Evolutionary conservation across 768 basidiomycete genomes (phyloP).

Genomic region (Suillus paluster): DNA sequence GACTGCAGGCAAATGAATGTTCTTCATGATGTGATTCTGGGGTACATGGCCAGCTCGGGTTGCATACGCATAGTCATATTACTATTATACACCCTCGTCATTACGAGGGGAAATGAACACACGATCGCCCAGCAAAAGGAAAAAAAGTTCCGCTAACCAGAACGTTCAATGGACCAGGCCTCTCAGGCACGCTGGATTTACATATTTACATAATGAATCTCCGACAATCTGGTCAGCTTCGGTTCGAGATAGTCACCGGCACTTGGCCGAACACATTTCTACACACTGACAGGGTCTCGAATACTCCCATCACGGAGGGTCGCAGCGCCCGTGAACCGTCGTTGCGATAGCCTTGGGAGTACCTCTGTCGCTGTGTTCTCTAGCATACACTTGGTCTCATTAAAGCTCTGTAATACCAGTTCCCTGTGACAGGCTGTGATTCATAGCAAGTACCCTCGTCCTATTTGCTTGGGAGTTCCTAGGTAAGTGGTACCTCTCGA

Average conservation of each 20-base stretch:
- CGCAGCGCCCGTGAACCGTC: slow-evolving; percentile 1
- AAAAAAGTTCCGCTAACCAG: not conserved
- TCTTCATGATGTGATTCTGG: not conserved
- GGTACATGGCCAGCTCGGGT: not conserved
- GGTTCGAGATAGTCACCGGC: not conserved
- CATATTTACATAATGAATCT: not conserved
- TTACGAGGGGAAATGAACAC: not conserved
- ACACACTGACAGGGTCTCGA: not conserved
- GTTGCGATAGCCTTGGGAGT: not conserved
- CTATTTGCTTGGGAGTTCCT: not conserved
- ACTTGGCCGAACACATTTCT: not conserved
- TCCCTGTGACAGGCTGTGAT: not conserved
- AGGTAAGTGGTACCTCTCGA: too few relatives aligned
- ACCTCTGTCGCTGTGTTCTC: not conserved
- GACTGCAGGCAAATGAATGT: too few relatives aligned
- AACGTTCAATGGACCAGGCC: not conserved
- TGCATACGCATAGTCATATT: too few relatives aligned
- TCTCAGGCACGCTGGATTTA: not conserved
- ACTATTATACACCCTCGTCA: not conserved
- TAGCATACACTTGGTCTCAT: not conserved
- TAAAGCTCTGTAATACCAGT: not conserved
- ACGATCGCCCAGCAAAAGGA: not conserved
- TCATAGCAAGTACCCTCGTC: not conserved
- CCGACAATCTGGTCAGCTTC: not conserved
- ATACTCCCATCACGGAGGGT: not conserved